Evolutionary conservation across 768 basidiomycete genomes (phyloP).

Genomic region (Tulasnella sp.): DNA sequence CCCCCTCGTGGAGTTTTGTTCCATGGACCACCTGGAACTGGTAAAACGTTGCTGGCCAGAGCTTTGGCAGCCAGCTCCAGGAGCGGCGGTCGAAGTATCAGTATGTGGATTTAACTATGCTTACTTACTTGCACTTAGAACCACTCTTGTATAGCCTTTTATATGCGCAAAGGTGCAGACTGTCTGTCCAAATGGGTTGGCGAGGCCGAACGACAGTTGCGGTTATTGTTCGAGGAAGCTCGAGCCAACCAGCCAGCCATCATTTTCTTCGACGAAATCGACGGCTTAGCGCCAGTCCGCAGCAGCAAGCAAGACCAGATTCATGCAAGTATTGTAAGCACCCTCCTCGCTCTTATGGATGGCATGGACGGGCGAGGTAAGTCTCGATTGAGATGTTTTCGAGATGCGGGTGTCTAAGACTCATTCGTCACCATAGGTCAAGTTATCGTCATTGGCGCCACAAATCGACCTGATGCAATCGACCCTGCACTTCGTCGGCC

Average conservation of each 20-base stretch:
- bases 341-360: constrained; percentile 93
- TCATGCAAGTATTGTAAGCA: constrained; percentile 94
- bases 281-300: constrained; percentile 93
- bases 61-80: constrained; percentile 90
- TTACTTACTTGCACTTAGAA: not conserved
- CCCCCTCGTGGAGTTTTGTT: constrained; percentile 95
- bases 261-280: constrained; percentile 99
- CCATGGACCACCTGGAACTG: constrained; percentile 98
- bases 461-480: constrained; percentile 94
- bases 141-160: constrained; percentile 56
- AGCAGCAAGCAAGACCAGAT: constrained; percentile 99
- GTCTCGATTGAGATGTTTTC: constrained; percentile 4
- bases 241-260: constrained; percentile 85
- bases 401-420: not conserved
- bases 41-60: constrained; percentile 87
- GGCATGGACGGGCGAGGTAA: constrained; percentile 91
- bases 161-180: constrained; percentile 99
- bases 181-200: constrained; percentile 99
- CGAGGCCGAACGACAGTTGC: constrained; percentile 91
- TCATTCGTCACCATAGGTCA: constrained; percentile 36
- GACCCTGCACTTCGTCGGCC: constrained; percentile 91
- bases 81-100: constrained; percentile 74
- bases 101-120: constrained; percentile 35
- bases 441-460: constrained; percentile 95
- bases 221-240: constrained; percentile 93